Evolutionary conservation across 2,329 filamentous ascomycete species (phyloP), one percentile per base, ranked within the genome.

Genomic region (Cercospora sesami): DNA sequence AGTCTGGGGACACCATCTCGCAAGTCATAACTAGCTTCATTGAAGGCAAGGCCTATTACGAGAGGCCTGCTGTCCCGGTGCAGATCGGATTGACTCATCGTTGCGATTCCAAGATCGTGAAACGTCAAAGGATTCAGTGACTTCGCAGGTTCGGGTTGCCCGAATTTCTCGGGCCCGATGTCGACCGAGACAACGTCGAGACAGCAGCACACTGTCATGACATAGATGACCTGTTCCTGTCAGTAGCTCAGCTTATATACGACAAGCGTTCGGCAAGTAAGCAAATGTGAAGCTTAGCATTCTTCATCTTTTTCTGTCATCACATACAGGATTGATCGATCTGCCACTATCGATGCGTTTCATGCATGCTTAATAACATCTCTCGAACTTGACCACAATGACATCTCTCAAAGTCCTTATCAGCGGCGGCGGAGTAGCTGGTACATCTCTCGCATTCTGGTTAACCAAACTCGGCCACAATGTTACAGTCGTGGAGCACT

Each of bases 401-500:
- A 39, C 58, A 45, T 61, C 63, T 36, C 21, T 66, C 12, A 75
- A 73, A 7, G 68, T 81, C 30, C 78, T 81, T 67, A 78, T 81
- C 60, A 75, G 75, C 4, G 80, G 80, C 28, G 78, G 74, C 14
- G 79, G 79, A n/a, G 77, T 81, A 18, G 80, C 80, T 30, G 80
- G 80, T 9, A 74, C 77, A 21, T 76, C 73, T 3, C 72, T 81
- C 14, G 79, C 80, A n/a, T 75, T 75, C 60, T 78, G 72, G 68
- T 74, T 81, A 23, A 69, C 73, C 5, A 67, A 73, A 4, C 59
- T 66, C 9, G 59, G 58, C 10, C 59, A 61, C 30, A 26, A 48
- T 14, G 79, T 83, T 69, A 83, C 82, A 4, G 74, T 85, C 42
- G 71, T 84, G 16, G 83, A 84, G 65, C 80, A 81, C 18, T 79